A percentile compares a stretch with the other conserved stretches of the same genome.
Conservation (phyloP, 805 yeast species). For the Candida rishiriensis region DNA sequence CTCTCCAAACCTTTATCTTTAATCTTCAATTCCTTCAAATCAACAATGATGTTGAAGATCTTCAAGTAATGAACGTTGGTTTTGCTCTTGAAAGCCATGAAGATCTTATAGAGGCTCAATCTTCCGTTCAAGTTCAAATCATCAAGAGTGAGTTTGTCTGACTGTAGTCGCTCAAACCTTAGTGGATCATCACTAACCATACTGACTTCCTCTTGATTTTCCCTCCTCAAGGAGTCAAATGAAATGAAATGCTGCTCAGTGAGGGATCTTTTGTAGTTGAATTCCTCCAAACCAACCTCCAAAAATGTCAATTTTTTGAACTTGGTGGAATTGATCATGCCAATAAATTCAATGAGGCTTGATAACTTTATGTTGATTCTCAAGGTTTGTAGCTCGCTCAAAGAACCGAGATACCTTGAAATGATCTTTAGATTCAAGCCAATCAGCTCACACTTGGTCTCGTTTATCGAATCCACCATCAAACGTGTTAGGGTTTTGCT, state of each 20-base stretch:
- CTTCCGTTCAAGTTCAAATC: constrained; percentile 6
- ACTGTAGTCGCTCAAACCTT: background rate
- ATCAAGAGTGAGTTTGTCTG: background rate
- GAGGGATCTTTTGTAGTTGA: constrained; percentile 9
- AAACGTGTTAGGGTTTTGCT: constrained; percentile 9
- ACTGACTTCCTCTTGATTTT: background rate
- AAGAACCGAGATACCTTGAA: constrained; percentile 6
- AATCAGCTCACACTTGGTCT: constrained; percentile 9
- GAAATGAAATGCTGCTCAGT: constrained; percentile 9
- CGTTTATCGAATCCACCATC: constrained; percentile 21
- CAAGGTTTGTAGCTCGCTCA: constrained; percentile 12
- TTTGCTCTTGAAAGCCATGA: constrained; percentile 5
- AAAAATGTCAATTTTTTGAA: constrained; percentile 9
- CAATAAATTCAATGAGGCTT: constrained; percentile 6
- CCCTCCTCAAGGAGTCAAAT: constrained; percentile 9
- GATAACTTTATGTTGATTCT: constrained; percentile 14
- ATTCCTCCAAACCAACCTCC: constrained; percentile 18
- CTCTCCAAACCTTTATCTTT: constrained; percentile 20
- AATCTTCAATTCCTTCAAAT: constrained; percentile 10
- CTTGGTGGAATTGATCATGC: background rate
- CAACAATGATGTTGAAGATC: constrained; percentile 16
- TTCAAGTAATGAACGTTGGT: constrained; percentile 17
- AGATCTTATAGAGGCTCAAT: constrained; percentile 6
- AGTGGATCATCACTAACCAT: background rate
- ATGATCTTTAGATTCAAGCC: constrained; percentile 5